Conservation (phyloP, 768 basidiomycete genomes). For the Phaffia tasmanica region DNA sequence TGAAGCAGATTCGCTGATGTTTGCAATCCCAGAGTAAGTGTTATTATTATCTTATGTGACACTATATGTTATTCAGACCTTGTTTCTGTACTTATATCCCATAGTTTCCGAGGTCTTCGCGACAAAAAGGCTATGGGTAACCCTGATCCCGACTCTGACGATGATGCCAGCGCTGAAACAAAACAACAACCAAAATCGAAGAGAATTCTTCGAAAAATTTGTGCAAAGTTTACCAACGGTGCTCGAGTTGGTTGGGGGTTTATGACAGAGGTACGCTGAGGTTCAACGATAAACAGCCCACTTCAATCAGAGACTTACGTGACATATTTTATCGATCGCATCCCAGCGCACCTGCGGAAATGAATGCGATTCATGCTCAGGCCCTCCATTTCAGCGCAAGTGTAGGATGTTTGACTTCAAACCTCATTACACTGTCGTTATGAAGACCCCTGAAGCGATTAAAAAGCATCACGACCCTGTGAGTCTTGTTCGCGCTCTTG, state of each 20-base stretch:
- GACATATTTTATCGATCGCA: constrained; percentile 37
- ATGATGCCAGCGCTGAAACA: background rate
- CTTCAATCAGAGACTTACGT: too few relatives aligned
- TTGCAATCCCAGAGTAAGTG: constrained; percentile 74
- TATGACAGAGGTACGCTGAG: too few relatives aligned
- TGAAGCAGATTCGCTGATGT: constrained; percentile 62
- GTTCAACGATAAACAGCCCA: too few relatives aligned
- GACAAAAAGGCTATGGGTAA: constrained; percentile 23
- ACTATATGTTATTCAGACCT: background rate
- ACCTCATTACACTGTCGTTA: constrained; percentile 64
- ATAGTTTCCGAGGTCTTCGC: constrained; percentile 16
- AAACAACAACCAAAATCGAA: constrained; percentile 24
- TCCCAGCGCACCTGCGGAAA: constrained; percentile 69
- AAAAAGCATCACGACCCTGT: constrained; percentile 27
- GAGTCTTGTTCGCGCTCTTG: constrained; percentile 23
- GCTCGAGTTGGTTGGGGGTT: constrained; percentile 74
- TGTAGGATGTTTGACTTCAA: constrained; percentile 71
- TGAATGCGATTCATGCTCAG: constrained; percentile 53
- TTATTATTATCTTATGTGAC: background rate
- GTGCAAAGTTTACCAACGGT: constrained; percentile 71
- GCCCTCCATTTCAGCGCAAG: constrained; percentile 54
- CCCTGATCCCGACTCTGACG: background rate
- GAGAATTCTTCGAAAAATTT: constrained; percentile 50
- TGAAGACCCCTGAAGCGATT: constrained; percentile 40
- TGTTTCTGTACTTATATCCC: background rate